Evolutionary conservation across 2,329 filamentous ascomycete species (phyloP).

Genomic region (Penicillium capsulatum): DNA sequence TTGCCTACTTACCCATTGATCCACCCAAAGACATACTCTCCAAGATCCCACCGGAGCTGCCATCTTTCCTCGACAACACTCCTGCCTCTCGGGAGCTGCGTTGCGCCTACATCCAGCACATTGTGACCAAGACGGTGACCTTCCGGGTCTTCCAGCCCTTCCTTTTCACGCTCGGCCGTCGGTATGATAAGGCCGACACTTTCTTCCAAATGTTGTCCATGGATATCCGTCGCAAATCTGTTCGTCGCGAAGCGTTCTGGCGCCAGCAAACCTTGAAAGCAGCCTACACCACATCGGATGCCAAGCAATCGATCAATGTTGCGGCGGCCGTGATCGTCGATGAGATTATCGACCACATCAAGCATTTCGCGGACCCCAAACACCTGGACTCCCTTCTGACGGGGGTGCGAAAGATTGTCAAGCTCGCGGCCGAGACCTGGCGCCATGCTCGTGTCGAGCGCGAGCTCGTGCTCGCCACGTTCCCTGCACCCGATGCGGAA

Average conservation of each 20-base stretch:
- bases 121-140: constrained; percentile 54
- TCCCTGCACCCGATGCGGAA: constrained; percentile 43
- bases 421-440: constrained; percentile 57
- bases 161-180: constrained; percentile 52
- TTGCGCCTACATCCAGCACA: constrained; percentile 52
- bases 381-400: constrained; percentile 50
- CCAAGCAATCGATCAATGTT: constrained; percentile 54
- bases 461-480: constrained; percentile 51
- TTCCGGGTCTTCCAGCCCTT: constrained; percentile 56
- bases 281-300: constrained; percentile 54
- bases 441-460: constrained; percentile 55
- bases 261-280: constrained; percentile 56
- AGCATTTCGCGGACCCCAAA: constrained; percentile 50
- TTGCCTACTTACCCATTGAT: constrained; percentile 49
- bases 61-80: constrained; percentile 53
- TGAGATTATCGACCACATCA: constrained; percentile 54
- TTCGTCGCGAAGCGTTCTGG: constrained; percentile 56
- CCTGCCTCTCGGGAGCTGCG: constrained; percentile 50
- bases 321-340: constrained; percentile 54
- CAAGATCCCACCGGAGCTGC: constrained; percentile 51
- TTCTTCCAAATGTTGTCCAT: constrained; percentile 53
- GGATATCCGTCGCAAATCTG: constrained; percentile 54
- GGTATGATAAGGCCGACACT: constrained; percentile 54
- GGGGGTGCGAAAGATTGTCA: constrained; percentile 53
- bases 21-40: constrained; percentile 49